Base-by-base conservation (phyloP, 1,284 basidiomycete genomes). In the Puccinia hordei region DNA sequence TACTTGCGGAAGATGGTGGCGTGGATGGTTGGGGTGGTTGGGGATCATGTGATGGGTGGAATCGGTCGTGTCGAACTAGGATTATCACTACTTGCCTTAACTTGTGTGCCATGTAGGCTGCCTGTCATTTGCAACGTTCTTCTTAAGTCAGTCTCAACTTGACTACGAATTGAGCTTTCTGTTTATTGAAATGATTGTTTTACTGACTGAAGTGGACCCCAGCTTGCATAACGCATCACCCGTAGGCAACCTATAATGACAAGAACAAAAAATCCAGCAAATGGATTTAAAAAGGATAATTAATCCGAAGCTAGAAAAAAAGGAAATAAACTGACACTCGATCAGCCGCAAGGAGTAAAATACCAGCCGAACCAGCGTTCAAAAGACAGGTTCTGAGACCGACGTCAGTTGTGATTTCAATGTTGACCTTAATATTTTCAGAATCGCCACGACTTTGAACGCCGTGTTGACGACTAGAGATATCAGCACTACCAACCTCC, bases 141-240 rank as follows among this genome's bases (percentile, higher is more conserved):
- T n/a, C 44, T 46, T n/a, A 68, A 35, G 27, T 68, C 9, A 68
- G 38, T 46, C 22, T 38, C n/a, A n/a, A n/a, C 49, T 15, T 65
- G 38, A 76, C 13, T 22, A 44, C 24, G 13, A n/a, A 8, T 38
- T 53, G 46, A 44, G 2, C 13, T 35, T 10, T 38, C 30, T 19
- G 30, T 19, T 33, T 55, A 41, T 41, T n/a, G 9, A 65, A 8
- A 24, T 15, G 19, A 71, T 6, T 15, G 53, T 15, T n/a, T 30
- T n/a, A 66, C 59, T 49, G 51, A 80, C 77, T 13, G 22, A 63
- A 8, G 57, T 30, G 1, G 77, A 71, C 33, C 77, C 77, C 49
- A 73, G 30, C 59, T 80, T 80, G 66, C 77, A 80, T 17, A 80
- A 33, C 10, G 77, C 66, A 71, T 73, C 68, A 17, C 77, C 77